phyloP scores from a whole-genome alignment of 345 rosid species.

The Euphorbia peplus region DNA sequence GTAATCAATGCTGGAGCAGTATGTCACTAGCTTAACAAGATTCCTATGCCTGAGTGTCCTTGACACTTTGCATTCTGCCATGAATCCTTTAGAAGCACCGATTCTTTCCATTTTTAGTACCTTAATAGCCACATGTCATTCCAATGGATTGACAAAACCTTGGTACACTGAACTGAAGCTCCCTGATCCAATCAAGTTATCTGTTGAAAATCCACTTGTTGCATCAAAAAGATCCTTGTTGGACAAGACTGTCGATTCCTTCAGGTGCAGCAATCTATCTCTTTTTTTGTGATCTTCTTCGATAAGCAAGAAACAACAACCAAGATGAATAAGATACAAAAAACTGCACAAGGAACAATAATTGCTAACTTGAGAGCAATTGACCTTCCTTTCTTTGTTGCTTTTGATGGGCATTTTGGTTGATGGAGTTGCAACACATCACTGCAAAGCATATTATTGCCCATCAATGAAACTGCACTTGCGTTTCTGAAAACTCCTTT shows the following conservation, averaged over 20 bases:
- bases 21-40: not conserved
- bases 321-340: not conserved
- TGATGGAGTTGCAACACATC: not conserved
- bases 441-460: not conserved
- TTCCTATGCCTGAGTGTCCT: not conserved
- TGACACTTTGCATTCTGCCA: not conserved
- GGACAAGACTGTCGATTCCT: not conserved
- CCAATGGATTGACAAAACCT: not conserved
- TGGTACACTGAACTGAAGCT: conserved; percentile 7
- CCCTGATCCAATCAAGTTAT: not conserved
- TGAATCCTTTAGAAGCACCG: not conserved
- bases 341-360: not conserved
- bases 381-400: not conserved
- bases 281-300: not conserved
- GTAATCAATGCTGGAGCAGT: not conserved
- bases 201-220: not conserved
- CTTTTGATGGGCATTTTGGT: not conserved
- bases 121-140: not conserved
- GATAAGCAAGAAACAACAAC: not conserved
- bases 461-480: not conserved
- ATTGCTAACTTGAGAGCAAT: not conserved
- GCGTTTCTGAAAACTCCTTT: conserved; percentile 1
- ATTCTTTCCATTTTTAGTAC: not conserved
- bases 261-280: not conserved
- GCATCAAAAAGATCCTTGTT: not conserved